Conservation (phyloP, 305 asterid genomes). For the Solanum hybrid region DNA sequence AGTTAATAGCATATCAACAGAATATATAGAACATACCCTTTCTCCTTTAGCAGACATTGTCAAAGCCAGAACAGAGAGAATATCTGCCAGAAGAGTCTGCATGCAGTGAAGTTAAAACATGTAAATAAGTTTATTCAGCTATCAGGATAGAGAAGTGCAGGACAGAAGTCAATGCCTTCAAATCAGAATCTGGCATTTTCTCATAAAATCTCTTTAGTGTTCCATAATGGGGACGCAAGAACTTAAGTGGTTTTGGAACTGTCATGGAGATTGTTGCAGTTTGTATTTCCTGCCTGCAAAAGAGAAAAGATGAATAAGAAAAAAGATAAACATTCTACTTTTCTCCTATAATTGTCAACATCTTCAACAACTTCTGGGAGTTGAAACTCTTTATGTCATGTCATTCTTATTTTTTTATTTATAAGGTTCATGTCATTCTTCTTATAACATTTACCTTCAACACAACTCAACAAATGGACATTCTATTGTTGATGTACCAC, state of each 20-base stretch:
- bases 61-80: conserved; percentile 93
- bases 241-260: conserved; percentile 89
- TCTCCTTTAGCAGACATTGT: conserved; percentile 99
- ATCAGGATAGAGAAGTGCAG: not conserved
- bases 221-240: conserved; percentile 93
- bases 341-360: not conserved
- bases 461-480: not conserved
- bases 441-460: not conserved
- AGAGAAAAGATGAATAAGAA: not conserved
- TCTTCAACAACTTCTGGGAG: not conserved
- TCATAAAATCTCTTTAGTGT: conserved; percentile 70
- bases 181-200: conserved; percentile 58
- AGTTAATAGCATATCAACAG: not conserved
- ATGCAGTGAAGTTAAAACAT: not conserved
- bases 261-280: conserved; percentile 98
- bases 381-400: not conserved
- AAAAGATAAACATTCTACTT: not conserved
- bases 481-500: not conserved
- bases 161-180: conserved; percentile 41
- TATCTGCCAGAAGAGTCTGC: conserved; percentile 87
- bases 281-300: conserved; percentile 77
- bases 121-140: not conserved
- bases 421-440: not conserved
- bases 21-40: conserved; percentile 43
- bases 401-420: not conserved